phyloP scores from a whole-genome alignment of 805 yeast genomes.

The Kluyveromyces aestuarii region DNA sequence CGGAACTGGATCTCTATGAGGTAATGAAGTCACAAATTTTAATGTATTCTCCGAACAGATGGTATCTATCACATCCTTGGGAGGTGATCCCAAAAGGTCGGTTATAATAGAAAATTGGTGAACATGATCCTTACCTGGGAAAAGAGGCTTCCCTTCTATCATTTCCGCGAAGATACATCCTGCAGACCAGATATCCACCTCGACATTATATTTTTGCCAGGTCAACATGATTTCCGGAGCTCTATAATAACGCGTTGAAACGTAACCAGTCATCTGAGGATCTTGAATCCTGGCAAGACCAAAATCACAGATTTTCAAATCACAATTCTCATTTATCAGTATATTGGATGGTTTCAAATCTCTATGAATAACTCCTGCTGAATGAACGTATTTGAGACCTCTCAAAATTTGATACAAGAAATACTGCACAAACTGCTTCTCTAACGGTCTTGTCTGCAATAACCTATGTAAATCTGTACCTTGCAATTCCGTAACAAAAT shows the following conservation, averaged over 20 bases:
- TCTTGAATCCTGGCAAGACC: conserved; percentile 96
- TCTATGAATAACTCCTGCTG: conserved; percentile 87
- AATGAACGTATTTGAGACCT: conserved; percentile 82
- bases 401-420: conserved; percentile 89
- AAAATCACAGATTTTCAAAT: conserved; percentile 83
- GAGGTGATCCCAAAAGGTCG: conserved; percentile 93
- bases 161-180: conserved; percentile 97
- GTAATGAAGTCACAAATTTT: conserved; percentile 87
- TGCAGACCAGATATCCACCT: conserved; percentile 96
- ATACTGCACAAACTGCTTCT: conserved; percentile 93
- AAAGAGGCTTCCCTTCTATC: conserved; percentile 93
- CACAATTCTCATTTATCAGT: conserved; percentile 82
- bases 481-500: conserved; percentile 92
- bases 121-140: conserved; percentile 97
- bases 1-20: conserved; percentile 88
- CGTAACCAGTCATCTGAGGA: conserved; percentile 99
- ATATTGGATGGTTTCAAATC: conserved; percentile 83
- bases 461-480: conserved; percentile 94
- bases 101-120: conserved; percentile 97
- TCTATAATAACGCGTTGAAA: conserved; percentile 88
- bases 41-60: conserved; percentile 93
- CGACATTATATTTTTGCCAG: conserved; percentile 96
- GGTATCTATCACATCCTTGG: conserved; percentile 90
- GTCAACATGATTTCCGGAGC: conserved; percentile 99
- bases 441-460: conserved; percentile 86